A percentile compares a stretch with the other conserved stretches of the same genome.
phyloP scores from a whole-genome alignment of 1,139 yeast species.

The Taiozyma onychis region DNA sequence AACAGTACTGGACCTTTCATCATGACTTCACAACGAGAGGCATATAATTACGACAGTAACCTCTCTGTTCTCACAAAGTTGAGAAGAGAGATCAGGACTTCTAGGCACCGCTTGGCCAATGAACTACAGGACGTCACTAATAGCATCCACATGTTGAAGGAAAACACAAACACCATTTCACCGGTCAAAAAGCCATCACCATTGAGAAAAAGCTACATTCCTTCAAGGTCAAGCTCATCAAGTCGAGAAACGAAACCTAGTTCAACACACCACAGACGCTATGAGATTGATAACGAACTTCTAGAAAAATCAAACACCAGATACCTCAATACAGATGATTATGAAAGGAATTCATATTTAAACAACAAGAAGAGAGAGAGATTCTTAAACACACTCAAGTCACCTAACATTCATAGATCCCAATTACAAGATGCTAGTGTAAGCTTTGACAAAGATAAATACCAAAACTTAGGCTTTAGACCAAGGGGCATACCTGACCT shows the following conservation, averaged over 20 bases:
- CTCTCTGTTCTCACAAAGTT: conserved; percentile 18
- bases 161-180: conserved; percentile 2
- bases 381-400: conserved; percentile 8
- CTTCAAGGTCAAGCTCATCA: conserved; percentile 1
- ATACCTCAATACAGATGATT: conserved; percentile 12
- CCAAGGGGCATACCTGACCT: conserved; percentile 10
- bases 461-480: conserved; percentile 4
- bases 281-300: conserved; percentile 11
- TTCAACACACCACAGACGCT: not conserved
- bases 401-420: conserved; percentile 4
- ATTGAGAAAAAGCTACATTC: conserved; percentile 5
- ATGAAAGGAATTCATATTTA: conserved; percentile 3
- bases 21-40: not conserved
- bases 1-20: not conserved
- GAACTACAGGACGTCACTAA: conserved; percentile 1
- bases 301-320: conserved; percentile 12
- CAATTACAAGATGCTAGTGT: not conserved
- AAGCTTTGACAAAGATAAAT: not conserved
- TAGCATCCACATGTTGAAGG: conserved; percentile 6
- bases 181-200: conserved; percentile 12
- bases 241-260: not conserved
- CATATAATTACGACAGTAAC: conserved; percentile 10
- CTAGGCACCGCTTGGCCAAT: conserved; percentile 11
- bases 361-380: conserved; percentile 17
- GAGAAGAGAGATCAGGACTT: conserved; percentile 13